Percentiles rank a stretch among this genome's conserved stretches.
phyloP scores from a whole-genome alignment of 371 early-diverging fungal genomes.

The Quaeritorhiza haematococci region DNA sequence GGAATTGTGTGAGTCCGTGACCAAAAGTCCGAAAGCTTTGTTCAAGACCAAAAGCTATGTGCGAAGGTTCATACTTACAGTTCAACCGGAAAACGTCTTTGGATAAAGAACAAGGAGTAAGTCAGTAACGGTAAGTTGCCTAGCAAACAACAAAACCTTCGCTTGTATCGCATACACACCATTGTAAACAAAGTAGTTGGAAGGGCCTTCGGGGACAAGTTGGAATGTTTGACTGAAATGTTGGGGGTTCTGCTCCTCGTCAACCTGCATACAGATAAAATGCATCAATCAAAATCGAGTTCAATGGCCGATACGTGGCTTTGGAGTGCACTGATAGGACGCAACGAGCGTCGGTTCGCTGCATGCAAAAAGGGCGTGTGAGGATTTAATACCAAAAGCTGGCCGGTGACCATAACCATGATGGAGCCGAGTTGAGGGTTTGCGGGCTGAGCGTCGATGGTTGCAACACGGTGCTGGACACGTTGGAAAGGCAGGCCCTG shows the following conservation, averaged over 20 bases:
- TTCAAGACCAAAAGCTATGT: too few species aligned
- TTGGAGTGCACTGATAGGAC: neutral
- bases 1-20: too few species aligned
- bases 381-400: constrained; percentile 57
- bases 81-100: neutral
- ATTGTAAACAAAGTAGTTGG: constrained; percentile 28
- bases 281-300: neutral
- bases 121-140: neutral
- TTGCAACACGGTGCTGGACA: constrained; percentile 63
- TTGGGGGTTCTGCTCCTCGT: constrained; percentile 70
- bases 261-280: constrained; percentile 47
- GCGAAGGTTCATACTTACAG: neutral
- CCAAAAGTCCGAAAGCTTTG: too few species aligned
- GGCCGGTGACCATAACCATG: constrained; percentile 81
- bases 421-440: constrained; percentile 47
- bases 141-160: neutral
- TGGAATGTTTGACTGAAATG: constrained; percentile 83
- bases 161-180: constrained; percentile 3
- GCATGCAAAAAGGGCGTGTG: neutral
- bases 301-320: neutral
- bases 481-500: constrained; percentile 73
- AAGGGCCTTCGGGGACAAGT: constrained; percentile 43
- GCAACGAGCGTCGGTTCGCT: neutral
- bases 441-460: constrained; percentile 77
- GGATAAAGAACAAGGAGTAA: too few species aligned